These are phyloP conservation scores for Euphorbia pulcherrima DNA, from an alignment of 345 rosid species.

Conservation along the genomic window DNA sequence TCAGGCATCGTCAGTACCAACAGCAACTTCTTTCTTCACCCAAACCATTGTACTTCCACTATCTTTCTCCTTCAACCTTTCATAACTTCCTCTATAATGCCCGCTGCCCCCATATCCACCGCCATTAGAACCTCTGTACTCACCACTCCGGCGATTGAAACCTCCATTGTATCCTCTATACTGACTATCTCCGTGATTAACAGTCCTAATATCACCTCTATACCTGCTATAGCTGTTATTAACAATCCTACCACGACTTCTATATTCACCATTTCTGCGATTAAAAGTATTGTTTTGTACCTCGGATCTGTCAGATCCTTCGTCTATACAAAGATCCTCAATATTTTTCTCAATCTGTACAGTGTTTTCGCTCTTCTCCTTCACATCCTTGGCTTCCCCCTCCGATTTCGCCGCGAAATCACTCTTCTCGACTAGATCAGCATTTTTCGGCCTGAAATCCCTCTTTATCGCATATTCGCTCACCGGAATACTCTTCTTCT, in stretches of 20 bases:
- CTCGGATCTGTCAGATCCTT: background rate
- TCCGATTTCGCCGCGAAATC: background rate
- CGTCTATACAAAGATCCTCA: background rate
- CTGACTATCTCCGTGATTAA: too few relatives aligned
- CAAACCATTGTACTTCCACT: constrained; percentile 30
- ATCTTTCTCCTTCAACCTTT: background rate
- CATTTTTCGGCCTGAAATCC: background rate
- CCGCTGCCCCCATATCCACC: background rate
- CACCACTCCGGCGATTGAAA: background rate
- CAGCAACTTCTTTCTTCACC: constrained; percentile 41
- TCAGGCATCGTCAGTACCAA: constrained; percentile 10
- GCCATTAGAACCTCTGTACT: background rate
- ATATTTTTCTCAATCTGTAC: constrained; percentile 1
- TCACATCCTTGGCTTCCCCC: constrained; percentile 2
- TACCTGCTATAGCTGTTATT: background rate
- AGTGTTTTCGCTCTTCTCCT: background rate
- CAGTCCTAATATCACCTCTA: background rate
- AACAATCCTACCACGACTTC: background rate
- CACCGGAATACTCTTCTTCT: constrained; percentile 3
- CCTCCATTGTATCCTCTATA: background rate
- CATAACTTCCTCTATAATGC: background rate
- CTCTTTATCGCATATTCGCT: background rate
- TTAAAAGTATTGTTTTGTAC: constrained; percentile 6
- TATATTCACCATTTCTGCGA: background rate
- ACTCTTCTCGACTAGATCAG: background rate